These are phyloP conservation scores for Ophiostoma piceae DNA, from an alignment of 2,329 filamentous ascomycete genomes.

Conservation along the genomic window DNA sequence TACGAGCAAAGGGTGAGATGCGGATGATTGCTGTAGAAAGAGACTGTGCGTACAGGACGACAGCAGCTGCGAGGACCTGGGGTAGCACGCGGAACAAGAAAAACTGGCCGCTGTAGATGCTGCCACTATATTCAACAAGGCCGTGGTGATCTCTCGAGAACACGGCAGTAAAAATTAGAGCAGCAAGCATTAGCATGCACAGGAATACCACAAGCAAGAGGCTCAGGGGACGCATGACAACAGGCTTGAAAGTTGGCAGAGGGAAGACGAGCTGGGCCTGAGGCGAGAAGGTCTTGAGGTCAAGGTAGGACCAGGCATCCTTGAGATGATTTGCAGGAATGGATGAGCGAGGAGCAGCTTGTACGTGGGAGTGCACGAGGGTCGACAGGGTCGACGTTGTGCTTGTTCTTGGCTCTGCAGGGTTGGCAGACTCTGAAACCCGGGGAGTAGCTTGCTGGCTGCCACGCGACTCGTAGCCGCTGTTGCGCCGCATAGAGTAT, in stretches of 20 bases:
- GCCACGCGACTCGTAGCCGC: not conserved
- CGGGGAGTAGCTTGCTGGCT: slow-evolving; percentile 7
- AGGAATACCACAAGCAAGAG: slow-evolving; percentile 56
- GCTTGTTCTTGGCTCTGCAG: slow-evolving; percentile 11
- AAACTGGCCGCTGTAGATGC: slow-evolving; percentile 67
- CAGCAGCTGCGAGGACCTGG: slow-evolving; percentile 63
- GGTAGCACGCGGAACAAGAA: slow-evolving; percentile 85
- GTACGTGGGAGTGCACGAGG: slow-evolving; percentile 20
- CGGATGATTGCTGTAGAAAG: slow-evolving; percentile 70
- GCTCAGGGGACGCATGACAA: slow-evolving; percentile 61
- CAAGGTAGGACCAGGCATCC: slow-evolving; percentile 23
- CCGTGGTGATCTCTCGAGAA: slow-evolving; percentile 60
- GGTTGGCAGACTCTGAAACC: not conserved
- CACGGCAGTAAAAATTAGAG: slow-evolving; percentile 65
- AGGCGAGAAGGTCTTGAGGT: slow-evolving; percentile 19
- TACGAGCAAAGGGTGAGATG: slow-evolving; percentile 69
- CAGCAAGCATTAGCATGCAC: slow-evolving; percentile 65
- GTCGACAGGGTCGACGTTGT: slow-evolving; percentile 26
- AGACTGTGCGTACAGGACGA: slow-evolving; percentile 73
- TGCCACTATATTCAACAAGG: slow-evolving; percentile 60
- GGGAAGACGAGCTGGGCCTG: slow-evolving; percentile 29
- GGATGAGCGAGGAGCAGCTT: slow-evolving; percentile 15
- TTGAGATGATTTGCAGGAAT: slow-evolving; percentile 19
- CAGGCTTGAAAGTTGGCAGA: slow-evolving; percentile 62
- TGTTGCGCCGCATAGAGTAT: slow-evolving; percentile 10